Evolutionary conservation across 2,329 filamentous ascomycete genomes (phyloP).

Genomic region (Didymella glomerata): DNA sequence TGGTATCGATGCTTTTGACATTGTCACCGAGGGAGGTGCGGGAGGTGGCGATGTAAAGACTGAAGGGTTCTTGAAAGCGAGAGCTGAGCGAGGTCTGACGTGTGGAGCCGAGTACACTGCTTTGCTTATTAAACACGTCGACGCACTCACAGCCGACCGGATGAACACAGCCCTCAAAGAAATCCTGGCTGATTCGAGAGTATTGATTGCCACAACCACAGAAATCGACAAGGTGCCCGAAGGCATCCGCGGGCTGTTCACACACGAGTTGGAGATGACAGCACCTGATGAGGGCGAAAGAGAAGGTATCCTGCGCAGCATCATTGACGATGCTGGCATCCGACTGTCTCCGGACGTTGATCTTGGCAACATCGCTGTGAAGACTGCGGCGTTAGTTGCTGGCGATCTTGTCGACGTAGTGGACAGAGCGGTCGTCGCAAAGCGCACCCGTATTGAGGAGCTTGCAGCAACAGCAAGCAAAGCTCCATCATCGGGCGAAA

Average conservation of each 20-base stretch:
- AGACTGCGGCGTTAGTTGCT: constrained; percentile 93
- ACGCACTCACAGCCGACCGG: constrained; percentile 88
- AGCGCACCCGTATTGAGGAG: constrained; percentile 75
- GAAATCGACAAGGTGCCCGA: constrained; percentile 95
- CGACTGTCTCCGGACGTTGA: constrained; percentile 85
- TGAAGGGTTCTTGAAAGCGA: constrained; percentile 85
- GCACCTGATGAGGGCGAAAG: constrained; percentile 93
- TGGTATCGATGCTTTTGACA: constrained; percentile 88
- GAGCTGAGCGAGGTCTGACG: constrained; percentile 86
- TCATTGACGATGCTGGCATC: constrained; percentile 78
- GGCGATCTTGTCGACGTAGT: constrained; percentile 95
- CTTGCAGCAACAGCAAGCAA: constrained; percentile 64
- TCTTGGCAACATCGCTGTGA: constrained; percentile 83
- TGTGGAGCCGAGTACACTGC: constrained; percentile 86
- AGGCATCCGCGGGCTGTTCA: constrained; percentile 87
- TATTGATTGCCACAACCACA: constrained; percentile 91
- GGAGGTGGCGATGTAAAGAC: constrained; percentile 93
- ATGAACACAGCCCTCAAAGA: constrained; percentile 87
- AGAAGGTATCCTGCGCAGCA: constrained; percentile 82
- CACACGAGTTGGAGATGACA: constrained; percentile 91
- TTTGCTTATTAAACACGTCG: constrained; percentile 86
- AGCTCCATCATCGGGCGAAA: constrained; percentile 42
- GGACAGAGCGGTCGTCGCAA: constrained; percentile 83
- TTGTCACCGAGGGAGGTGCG: constrained; percentile 87
- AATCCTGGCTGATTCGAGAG: constrained; percentile 78